phyloP scores from a whole-genome alignment of 805 yeast species.

The Torulaspora gathmanii region DNA sequence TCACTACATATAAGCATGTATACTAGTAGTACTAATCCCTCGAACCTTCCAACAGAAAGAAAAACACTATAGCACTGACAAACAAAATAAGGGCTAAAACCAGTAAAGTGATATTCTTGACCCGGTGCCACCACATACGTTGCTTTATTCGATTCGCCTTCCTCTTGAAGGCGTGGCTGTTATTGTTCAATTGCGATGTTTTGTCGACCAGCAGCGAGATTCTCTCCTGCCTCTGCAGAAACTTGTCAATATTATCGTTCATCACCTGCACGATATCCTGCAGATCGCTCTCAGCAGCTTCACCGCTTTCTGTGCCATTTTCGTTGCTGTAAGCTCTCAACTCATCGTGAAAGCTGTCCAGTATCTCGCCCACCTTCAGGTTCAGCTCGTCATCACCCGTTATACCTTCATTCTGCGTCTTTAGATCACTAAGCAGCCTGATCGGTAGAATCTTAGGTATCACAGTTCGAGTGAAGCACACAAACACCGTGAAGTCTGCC shows the following conservation, averaged over 20 bases:
- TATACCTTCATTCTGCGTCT: constrained; percentile 18
- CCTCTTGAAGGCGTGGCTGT: constrained; percentile 64
- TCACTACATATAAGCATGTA: constrained; percentile 3
- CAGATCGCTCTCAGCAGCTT: constrained; percentile 30
- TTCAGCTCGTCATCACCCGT: constrained; percentile 25
- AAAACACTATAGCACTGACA: constrained; percentile 24
- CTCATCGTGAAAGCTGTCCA: constrained; percentile 32
- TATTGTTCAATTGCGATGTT: constrained; percentile 65
- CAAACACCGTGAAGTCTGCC: constrained; percentile 16
- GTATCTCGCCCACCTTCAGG: constrained; percentile 24
- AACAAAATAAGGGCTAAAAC: constrained; percentile 23
- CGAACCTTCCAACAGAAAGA: constrained; percentile 4
- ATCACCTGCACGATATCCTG: constrained; percentile 33
- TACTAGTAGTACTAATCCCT: neutral
- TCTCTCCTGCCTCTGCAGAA: constrained; percentile 74
- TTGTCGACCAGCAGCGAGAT: constrained; percentile 69
- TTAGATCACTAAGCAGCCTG: constrained; percentile 32
- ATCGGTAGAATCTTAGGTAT: constrained; percentile 34
- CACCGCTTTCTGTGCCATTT: constrained; percentile 18
- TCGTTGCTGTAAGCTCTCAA: constrained; percentile 24
- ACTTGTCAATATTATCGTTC: constrained; percentile 39
- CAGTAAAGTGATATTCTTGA: constrained; percentile 33
- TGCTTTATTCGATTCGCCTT: constrained; percentile 60
- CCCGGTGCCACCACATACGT: constrained; percentile 65
- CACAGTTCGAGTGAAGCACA: constrained; percentile 27